Evolutionary conservation across 305 asterid genomes (phyloP), one percentile per base, ranked within the genome.

Genomic region (Fraxinus dipetala): DNA sequence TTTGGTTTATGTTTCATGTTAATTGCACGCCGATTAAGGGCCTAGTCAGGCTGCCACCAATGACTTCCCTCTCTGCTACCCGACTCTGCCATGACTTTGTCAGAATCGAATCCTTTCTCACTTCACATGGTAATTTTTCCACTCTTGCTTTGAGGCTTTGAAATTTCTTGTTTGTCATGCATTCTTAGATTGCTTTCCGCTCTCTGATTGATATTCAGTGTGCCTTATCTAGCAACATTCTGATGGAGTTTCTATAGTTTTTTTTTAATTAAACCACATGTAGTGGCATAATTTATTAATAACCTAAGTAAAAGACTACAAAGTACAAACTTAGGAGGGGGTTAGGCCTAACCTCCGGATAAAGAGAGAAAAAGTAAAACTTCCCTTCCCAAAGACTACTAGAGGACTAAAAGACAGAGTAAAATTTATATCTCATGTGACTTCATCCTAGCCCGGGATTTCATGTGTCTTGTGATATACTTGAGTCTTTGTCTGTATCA

Each of bases 81-180:
- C 1, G 22, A 63, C 61, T 32, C 30, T 77, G 75, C 80, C 24
- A 34, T 63, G 51, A 38, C 79, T 40, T 54, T 59, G 32, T 73
- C 78, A 8, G 81, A 69, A 38, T 48, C 80, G 56, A 75, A 20
- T 36, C 63, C 72, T 28, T 69, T 79, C 35, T 76, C 67, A 80
- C 59, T 77, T 48, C 48, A 45, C 34, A 32, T 79, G 87, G 89
- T 84, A 82, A 72, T 10, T 28, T 28, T 61, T 43, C 78, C n/a
- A 16, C 9, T 24, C 7, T 20, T 67, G 10, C 43, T 35, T 24
- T 77, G n/a, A 14, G 56, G 35, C 30, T 43, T 75, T n/a, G 4
- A 4, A 28, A 24, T 24, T 24, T 56, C 3, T 26, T 35, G 75
- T 28, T 8, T 7, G 14, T 69, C 40, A 4, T 30, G 75, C 24